phyloP scores from a whole-genome alignment of 202 grass and related monocot genomes.

The Schoenoplectus tabernaemontani region DNA sequence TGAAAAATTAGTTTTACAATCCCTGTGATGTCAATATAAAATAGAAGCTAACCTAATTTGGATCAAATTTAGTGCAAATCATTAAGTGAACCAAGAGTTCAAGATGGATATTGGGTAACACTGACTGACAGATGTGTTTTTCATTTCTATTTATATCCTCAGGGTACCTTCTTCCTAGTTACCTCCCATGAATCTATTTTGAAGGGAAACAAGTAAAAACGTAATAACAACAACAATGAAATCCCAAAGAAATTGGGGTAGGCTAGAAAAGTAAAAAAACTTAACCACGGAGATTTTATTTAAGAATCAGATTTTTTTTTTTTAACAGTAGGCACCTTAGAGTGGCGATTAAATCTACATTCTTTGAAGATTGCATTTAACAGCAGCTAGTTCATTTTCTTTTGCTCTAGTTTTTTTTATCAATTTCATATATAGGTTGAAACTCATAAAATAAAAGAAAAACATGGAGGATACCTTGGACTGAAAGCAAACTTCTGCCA shows the following conservation, averaged over 20 bases:
- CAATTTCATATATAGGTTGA: neutral
- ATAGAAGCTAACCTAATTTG: neutral
- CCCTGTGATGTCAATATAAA: neutral
- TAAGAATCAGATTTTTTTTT: neutral
- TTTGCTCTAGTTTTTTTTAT: neutral
- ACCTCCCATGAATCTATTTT: neutral
- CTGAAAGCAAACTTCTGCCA: constrained; percentile 98
- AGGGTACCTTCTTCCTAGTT: neutral
- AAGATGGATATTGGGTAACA: neutral
- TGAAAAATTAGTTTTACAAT: neutral
- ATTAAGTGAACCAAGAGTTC: neutral
- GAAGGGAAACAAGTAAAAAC: neutral
- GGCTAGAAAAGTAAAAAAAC: no score
- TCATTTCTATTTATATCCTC: neutral
- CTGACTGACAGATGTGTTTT: neutral
- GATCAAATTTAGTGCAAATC: neutral
- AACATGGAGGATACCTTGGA: constrained; percentile 65
- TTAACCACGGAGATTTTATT: neutral
- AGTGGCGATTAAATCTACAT: neutral
- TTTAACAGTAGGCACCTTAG: neutral
- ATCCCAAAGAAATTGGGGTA: no score
- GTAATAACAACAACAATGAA: no score
- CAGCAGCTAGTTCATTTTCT: neutral
- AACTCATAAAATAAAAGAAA: no score
- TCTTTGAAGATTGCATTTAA: neutral